These are phyloP conservation scores for Termitomyces sp. DNA, from an alignment of 1,284 basidiomycete species.

Conservation along the genomic window DNA sequence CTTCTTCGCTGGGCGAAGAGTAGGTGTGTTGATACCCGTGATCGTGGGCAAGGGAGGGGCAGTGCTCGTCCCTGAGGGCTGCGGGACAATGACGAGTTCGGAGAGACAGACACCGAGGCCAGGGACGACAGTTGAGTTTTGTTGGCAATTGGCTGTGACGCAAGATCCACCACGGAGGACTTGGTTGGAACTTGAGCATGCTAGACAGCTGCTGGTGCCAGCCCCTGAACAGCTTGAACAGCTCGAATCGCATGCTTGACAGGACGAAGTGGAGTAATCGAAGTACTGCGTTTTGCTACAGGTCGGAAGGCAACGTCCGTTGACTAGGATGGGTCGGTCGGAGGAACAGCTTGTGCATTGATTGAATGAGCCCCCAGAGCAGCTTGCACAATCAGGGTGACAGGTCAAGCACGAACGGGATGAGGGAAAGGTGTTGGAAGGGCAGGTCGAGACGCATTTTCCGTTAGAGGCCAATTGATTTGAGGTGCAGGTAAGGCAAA, in stretches of 20 bases:
- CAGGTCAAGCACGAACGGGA: slow-evolving; percentile 66
- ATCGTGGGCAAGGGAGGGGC: slow-evolving; percentile 50
- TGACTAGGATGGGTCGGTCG: slow-evolving; percentile 63
- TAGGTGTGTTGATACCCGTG: slow-evolving; percentile 48
- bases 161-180: slow-evolving; percentile 60
- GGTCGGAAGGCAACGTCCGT: slow-evolving; percentile 68
- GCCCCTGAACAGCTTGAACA: slow-evolving; percentile 70
- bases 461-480: slow-evolving; percentile 63
- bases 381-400: slow-evolving; percentile 77
- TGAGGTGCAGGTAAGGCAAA: slow-evolving; percentile 67
- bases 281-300: slow-evolving; percentile 69
- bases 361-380: slow-evolving; percentile 65
- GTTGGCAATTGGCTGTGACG: slow-evolving; percentile 45
- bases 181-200: slow-evolving; percentile 59
- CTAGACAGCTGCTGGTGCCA: slow-evolving; percentile 60
- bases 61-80: slow-evolving; percentile 52
- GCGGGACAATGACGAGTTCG: slow-evolving; percentile 63
- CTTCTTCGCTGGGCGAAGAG: slow-evolving; percentile 25
- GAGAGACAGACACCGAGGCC: slow-evolving; percentile 74
- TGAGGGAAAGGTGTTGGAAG: slow-evolving; percentile 64
- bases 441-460: slow-evolving; percentile 69
- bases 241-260: slow-evolving; percentile 62
- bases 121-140: slow-evolving; percentile 48
- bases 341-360: slow-evolving; percentile 71
- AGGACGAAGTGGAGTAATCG: slow-evolving; percentile 57